A percentile compares a stretch with the other conserved stretches of the same genome.
phyloP scores from a whole-genome alignment of 257 asterid genomes.

The Euphrasia confusa region DNA sequence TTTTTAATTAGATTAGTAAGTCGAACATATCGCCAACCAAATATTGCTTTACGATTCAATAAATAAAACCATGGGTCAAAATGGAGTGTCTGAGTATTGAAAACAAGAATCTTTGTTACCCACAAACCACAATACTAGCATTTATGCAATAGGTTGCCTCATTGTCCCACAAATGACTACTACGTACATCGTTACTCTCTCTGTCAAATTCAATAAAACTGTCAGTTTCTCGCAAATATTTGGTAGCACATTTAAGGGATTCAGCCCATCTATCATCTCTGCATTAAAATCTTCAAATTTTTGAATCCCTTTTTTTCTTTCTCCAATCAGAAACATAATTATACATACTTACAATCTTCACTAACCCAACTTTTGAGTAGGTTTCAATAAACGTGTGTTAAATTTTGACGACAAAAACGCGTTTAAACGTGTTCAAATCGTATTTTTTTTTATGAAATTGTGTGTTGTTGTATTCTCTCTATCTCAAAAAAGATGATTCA shows the following conservation, averaged over 20 bases:
- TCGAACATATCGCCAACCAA: no score
- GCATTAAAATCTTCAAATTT: constrained; percentile 1
- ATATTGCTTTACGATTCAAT: no score
- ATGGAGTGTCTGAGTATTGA: background rate
- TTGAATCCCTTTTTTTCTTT: background rate
- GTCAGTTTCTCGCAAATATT: constrained; percentile 25
- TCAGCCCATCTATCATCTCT: constrained; percentile 19
- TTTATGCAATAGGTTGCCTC: constrained; percentile 17
- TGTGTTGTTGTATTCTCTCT: no score
- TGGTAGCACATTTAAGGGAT: constrained; percentile 33
- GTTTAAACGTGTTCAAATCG: no score
- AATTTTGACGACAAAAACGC: no score
- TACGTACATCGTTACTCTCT: constrained; percentile 1
- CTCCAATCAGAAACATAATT: no score
- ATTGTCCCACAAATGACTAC: constrained; percentile 21
- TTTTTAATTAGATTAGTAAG: no score
- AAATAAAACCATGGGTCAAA: background rate
- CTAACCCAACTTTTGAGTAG: no score
- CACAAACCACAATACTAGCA: constrained; percentile 16
- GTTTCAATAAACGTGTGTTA: no score
- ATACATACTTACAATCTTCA: no score
- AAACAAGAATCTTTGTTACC: constrained; percentile 5
- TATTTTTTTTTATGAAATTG: no score
- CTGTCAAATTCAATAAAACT: constrained; percentile 32
- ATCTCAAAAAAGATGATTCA: no score